Evolutionary conservation across 1,139 yeast genomes (phyloP).

Genomic region (Saccharomyces hybrid): DNA sequence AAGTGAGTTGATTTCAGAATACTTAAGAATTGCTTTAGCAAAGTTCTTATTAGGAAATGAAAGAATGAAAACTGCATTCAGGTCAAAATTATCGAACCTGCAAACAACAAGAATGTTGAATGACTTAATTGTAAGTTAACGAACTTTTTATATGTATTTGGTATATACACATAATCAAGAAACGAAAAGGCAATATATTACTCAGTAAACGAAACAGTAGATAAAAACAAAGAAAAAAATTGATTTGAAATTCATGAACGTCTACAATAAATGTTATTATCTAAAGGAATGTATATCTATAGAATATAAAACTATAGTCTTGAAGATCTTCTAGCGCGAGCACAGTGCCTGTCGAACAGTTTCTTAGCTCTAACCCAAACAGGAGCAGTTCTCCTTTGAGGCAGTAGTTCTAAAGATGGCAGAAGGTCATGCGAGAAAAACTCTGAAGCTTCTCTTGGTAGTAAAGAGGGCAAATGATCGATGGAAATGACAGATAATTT

Average conservation of each 20-base stretch:
- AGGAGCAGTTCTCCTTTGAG: conserved; percentile 70
- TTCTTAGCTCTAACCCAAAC: conserved; percentile 88
- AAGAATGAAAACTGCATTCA: conserved; percentile 50
- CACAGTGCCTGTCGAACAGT: conserved; percentile 75
- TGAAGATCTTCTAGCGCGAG: conserved; percentile 43
- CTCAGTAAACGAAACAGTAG: background rate
- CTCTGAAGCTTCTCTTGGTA: conserved; percentile 96
- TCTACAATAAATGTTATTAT: background rate
- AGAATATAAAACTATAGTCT: conserved; percentile 25
- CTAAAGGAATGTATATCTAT: background rate
- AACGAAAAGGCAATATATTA: background rate
- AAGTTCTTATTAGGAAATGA: conserved; percentile 61
- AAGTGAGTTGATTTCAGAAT: conserved; percentile 36
- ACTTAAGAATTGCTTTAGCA: conserved; percentile 47
- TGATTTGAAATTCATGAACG: background rate
- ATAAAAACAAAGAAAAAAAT: background rate
- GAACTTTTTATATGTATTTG: background rate
- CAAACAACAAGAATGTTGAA: conserved; percentile 21
- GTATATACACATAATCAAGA: background rate
- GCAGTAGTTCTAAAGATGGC: conserved; percentile 80
- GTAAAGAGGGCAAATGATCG: conserved; percentile 88
- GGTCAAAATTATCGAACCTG: conserved; percentile 24
- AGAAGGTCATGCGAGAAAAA: conserved; percentile 75
- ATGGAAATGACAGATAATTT: conserved; percentile 90
- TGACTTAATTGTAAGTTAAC: conserved; percentile 13